These are phyloP conservation scores for Penicillium alfredii DNA, from an alignment of 495 filamentous ascomycete genomes.

Conservation along the genomic window DNA sequence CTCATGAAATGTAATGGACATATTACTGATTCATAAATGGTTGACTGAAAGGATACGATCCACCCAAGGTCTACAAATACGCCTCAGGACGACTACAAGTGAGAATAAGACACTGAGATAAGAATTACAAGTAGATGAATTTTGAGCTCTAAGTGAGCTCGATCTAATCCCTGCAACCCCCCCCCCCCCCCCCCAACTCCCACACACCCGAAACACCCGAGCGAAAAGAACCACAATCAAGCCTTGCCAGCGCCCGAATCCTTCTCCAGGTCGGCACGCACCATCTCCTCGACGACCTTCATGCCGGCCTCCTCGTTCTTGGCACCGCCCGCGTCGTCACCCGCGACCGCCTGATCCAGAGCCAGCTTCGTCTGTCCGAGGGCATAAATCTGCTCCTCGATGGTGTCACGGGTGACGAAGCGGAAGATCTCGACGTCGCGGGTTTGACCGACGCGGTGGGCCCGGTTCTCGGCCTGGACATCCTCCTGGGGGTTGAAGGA, in stretches of 20 bases:
- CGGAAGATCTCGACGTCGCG: slow-evolving; percentile 80
- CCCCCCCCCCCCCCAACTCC: no score
- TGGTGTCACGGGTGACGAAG: slow-evolving; percentile 74
- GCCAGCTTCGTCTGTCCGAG: slow-evolving; percentile 87
- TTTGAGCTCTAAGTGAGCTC: no score
- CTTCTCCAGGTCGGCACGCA: slow-evolving; percentile 31
- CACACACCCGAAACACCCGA: no score
- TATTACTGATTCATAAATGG: no score
- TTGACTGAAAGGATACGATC: no score
- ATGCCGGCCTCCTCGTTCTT: slow-evolving; percentile 52
- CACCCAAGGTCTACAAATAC: no score
- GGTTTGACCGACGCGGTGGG: slow-evolving; percentile 88
- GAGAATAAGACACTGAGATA: no score
- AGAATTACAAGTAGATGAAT: no score
- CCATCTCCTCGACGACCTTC: slow-evolving; percentile 61
- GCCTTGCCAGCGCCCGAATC: slow-evolving; percentile 34
- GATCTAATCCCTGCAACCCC: no score
- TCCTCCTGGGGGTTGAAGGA: slow-evolving; percentile 97
- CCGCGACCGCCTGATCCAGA: slow-evolving; percentile 80
- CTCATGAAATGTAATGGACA: no score
- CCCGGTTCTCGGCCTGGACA: slow-evolving; percentile 91
- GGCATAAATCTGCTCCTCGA: slow-evolving; percentile 88
- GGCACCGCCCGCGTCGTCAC: slow-evolving; percentile 45
- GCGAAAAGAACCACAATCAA: no score
- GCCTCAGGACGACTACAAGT: no score